Evolutionary conservation across 768 basidiomycete genomes (phyloP).

Genomic region (Panus rudis): DNA sequence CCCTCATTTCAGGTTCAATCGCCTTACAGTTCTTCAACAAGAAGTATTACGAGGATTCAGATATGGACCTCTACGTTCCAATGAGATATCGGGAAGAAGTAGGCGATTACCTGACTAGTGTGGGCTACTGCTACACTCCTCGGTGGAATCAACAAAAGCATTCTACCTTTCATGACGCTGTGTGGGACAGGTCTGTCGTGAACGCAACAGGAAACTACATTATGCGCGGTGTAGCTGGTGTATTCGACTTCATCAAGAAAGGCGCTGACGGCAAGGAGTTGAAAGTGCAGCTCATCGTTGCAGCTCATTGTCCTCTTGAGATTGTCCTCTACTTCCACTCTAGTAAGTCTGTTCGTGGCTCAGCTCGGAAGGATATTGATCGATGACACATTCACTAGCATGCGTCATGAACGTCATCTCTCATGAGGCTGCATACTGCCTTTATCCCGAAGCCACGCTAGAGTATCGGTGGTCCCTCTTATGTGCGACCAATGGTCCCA

Average conservation of each 20-base stretch:
- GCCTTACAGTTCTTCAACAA: slow-evolving; percentile 48
- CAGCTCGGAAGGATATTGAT: neutral
- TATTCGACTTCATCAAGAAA: slow-evolving; percentile 27
- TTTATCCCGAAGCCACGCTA: slow-evolving; percentile 37
- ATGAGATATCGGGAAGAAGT: slow-evolving; percentile 25
- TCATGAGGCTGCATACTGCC: slow-evolving; percentile 31
- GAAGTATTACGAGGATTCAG: slow-evolving; percentile 35
- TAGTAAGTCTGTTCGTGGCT: slow-evolving; percentile 23
- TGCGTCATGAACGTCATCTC: slow-evolving; percentile 39
- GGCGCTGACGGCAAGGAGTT: slow-evolving; percentile 2
- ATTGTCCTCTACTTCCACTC: slow-evolving; percentile 40
- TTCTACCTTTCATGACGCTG: slow-evolving; percentile 13
- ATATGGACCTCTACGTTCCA: slow-evolving; percentile 45
- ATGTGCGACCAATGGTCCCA: too few species aligned
- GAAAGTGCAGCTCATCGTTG: slow-evolving; percentile 37
- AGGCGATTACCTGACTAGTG: slow-evolving; percentile 27
- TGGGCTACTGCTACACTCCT: slow-evolving; percentile 26
- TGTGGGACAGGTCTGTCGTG: neutral
- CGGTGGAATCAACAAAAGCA: slow-evolving; percentile 19
- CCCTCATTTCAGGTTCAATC: slow-evolving; percentile 47
- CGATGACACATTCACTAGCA: neutral
- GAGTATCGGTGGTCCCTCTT: slow-evolving; percentile 25
- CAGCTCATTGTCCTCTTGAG: slow-evolving; percentile 26
- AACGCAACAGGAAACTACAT: slow-evolving; percentile 12
- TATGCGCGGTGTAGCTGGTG: slow-evolving; percentile 21